A percentile compares a stretch with the other conserved stretches of the same genome.
phyloP scores from a whole-genome alignment of 116 monocot species.

The Posidonia oceanica region DNA sequence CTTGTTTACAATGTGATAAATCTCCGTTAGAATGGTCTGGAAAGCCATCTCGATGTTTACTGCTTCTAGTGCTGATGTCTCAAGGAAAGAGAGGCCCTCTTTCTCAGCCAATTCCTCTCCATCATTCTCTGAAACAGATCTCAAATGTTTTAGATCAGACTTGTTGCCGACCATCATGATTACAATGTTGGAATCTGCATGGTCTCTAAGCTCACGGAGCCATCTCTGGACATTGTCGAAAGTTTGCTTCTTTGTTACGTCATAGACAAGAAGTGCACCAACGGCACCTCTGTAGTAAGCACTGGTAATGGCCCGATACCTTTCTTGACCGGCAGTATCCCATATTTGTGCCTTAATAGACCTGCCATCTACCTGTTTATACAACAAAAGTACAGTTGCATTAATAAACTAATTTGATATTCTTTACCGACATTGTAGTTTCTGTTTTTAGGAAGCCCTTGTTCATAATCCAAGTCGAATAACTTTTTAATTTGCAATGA shows the following conservation, averaged over 20 bases:
- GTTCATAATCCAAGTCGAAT: too few relatives aligned
- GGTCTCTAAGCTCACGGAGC: conserved; percentile 31
- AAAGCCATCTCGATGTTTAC: conserved; percentile 30
- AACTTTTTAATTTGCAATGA: too few relatives aligned
- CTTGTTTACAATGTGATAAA: conserved; percentile 31
- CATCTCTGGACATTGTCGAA: conserved; percentile 38
- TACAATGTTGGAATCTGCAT: conserved; percentile 38
- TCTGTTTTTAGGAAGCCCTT: too few relatives aligned
- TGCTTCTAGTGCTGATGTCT: conserved; percentile 28
- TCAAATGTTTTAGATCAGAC: conserved; percentile 29
- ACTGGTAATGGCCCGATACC: conserved; percentile 42
- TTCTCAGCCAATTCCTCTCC: conserved; percentile 27
- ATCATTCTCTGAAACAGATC: conserved; percentile 23
- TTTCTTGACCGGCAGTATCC: conserved; percentile 37
- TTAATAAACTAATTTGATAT: not conserved
- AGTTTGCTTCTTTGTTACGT: conserved; percentile 39
- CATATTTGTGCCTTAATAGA: conserved; percentile 36
- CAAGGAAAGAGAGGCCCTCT: conserved; percentile 35
- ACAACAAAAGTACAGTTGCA: not conserved
- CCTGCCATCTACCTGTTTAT: conserved; percentile 24
- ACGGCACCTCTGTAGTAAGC: conserved; percentile 43
- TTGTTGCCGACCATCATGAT: conserved; percentile 44
- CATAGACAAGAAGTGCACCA: conserved; percentile 37
- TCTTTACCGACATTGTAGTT: too few relatives aligned
- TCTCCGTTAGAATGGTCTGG: conserved; percentile 28